A percentile compares a stretch with the other conserved stretches of the same genome.
These are phyloP conservation scores for Sphagnum fallax DNA, from an alignment of 228 moss, liverwort and hornwort genomes.

Conservation along the genomic window DNA sequence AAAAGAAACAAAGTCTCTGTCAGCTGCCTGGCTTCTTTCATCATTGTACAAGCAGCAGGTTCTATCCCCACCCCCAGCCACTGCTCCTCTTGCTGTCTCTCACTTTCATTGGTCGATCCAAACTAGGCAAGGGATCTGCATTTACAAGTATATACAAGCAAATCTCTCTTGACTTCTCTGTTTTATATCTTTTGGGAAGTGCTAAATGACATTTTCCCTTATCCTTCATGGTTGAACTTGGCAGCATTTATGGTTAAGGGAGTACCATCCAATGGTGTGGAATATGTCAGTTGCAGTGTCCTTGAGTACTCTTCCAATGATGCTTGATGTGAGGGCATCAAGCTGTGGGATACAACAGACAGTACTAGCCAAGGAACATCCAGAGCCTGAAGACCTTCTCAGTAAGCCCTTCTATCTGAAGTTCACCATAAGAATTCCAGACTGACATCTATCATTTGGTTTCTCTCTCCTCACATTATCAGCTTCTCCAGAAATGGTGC, in stretches of 20 bases:
- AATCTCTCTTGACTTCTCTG: no score
- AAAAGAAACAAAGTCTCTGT: constrained; percentile 66
- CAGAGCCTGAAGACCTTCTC: constrained; percentile 48
- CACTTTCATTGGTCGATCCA: no score
- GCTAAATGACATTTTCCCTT: no score
- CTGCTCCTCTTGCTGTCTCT: no score
- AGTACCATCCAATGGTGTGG: constrained; percentile 59
- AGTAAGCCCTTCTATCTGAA: constrained; percentile 29
- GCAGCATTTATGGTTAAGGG: constrained; percentile 57
- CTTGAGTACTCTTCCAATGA: constrained; percentile 67
- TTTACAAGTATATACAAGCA: no score
- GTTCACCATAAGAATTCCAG: neutral
- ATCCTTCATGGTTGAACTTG: neutral
- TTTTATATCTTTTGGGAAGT: no score
- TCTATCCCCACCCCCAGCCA: no score
- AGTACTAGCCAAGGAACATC: constrained; percentile 59
- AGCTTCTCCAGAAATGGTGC: no score
- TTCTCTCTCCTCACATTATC: no score
- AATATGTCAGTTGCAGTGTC: constrained; percentile 69
- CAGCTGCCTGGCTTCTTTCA: constrained; percentile 67
- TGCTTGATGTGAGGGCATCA: constrained; percentile 48
- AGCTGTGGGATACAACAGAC: constrained; percentile 68
- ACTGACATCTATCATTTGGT: no score
- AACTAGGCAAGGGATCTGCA: no score
- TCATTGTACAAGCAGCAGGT: constrained; percentile 81